Base-by-base conservation (phyloP, 78 protist genomes). In the Cavenderia fasciculata region DNA sequence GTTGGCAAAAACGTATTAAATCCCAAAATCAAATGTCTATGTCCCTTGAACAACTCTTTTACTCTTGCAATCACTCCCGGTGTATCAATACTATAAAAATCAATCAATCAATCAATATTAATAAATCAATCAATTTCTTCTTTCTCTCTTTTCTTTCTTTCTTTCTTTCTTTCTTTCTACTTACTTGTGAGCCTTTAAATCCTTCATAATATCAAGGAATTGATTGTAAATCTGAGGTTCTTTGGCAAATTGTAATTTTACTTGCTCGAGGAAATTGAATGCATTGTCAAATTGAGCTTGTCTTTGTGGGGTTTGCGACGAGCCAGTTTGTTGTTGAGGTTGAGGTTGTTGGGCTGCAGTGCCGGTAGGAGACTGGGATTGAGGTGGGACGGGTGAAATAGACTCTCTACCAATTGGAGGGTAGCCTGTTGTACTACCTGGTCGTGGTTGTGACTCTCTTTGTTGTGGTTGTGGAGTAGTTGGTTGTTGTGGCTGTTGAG, bases 1-100 rank as follows among this genome's bases (percentile, higher is more conserved):
- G 92, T 92, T 43, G 97, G 98, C n/a, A 97, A 72, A 79, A 97
- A 97, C 8, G 97, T 95, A 93, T 97, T 97, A 95, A 97, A 97
- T 27, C 98, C 98, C 8, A 76, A 63, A 27, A 97, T 94, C 27
- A 97, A 92, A 33, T 88, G 85, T 25, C 79, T 90, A 63, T 97
- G 96, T 0, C 98, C 98, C 19, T 66, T 85, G 56, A 97, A 97
- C 40, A 97, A 92, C 52, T 70, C 31, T 46, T 85, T 74, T 16
- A 97, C 99, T 3, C 97, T 91, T 40, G 66, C 46, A 51, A 97
- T 96, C 21, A 96, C 99, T 7, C 97, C 98, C 18, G 97, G 97
- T 2, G 98, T 97, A 75, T 94, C 96, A 44, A 97, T 95, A 40
- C 94, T 79, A 33, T 21, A 46, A 29, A 2, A 47, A 27, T 51